phyloP scores from a whole-genome alignment of 345 rosid species.

The Heritiera littoralis region DNA sequence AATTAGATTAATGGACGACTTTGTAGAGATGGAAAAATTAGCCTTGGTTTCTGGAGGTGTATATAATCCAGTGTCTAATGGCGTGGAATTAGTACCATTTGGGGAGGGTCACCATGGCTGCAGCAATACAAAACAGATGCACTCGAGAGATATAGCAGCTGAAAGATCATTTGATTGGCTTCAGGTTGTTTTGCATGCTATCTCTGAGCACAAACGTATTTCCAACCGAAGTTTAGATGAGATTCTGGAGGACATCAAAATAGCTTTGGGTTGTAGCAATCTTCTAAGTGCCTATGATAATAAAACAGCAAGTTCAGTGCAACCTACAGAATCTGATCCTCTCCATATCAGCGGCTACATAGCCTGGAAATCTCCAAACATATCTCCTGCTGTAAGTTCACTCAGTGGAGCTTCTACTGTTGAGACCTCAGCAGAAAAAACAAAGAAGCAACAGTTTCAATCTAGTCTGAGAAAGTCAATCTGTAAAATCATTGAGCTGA shows the following conservation, averaged over 20 bases:
- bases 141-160: slow-evolving; percentile 24
- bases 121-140: slow-evolving; percentile 16
- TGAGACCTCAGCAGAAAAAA: slow-evolving; percentile 17
- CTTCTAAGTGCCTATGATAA: slow-evolving; percentile 19
- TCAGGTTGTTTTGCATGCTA: slow-evolving; percentile 75
- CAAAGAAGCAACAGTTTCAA: slow-evolving; percentile 21
- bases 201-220: slow-evolving; percentile 55
- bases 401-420: slow-evolving; percentile 21
- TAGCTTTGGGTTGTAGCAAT: slow-evolving; percentile 63
- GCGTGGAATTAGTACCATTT: slow-evolving; percentile 37
- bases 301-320: slow-evolving; percentile 15
- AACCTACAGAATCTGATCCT: slow-evolving; percentile 21
- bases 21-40: slow-evolving; percentile 38
- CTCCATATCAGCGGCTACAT: slow-evolving; percentile 35
- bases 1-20: slow-evolving; percentile 55
- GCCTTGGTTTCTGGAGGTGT: slow-evolving; percentile 56
- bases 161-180: slow-evolving; percentile 76
- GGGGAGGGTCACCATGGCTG: slow-evolving; percentile 15
- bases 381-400: slow-evolving; percentile 12
- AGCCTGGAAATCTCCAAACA: slow-evolving; percentile 42
- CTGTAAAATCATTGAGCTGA: slow-evolving; percentile 40
- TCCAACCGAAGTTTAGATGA: slow-evolving; percentile 56
- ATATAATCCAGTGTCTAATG: slow-evolving; percentile 6
- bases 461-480: slow-evolving; percentile 35
- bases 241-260: slow-evolving; percentile 69